phyloP scores from a whole-genome alignment of 1,284 basidiomycete species.

The Ustilago esculenta region DNA sequence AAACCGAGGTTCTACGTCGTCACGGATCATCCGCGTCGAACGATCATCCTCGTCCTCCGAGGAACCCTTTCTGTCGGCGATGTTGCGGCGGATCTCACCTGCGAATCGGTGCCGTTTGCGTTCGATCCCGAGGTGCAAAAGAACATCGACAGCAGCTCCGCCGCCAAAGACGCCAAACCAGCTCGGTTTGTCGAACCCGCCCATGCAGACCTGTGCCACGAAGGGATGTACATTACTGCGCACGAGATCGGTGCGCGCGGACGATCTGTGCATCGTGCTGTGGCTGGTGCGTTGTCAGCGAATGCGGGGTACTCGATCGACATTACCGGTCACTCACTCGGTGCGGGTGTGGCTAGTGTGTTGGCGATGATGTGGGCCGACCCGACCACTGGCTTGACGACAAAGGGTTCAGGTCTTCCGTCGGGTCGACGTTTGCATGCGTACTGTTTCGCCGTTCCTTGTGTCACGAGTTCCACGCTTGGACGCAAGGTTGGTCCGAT shows the following conservation, averaged over 20 bases:
- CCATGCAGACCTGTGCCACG: conserved; percentile 57
- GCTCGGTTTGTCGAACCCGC: conserved; percentile 8
- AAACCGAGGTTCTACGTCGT: conserved; percentile 61
- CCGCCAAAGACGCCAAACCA: background rate
- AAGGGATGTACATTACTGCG: conserved; percentile 82
- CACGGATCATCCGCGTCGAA: conserved; percentile 54
- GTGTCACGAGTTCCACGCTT: conserved; percentile 73
- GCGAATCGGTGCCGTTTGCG: conserved; percentile 51
- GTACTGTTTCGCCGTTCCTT: conserved; percentile 83
- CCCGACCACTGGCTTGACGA: conserved; percentile 49
- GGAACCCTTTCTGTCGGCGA: conserved; percentile 64
- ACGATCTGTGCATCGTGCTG: conserved; percentile 79
- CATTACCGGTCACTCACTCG: conserved; percentile 80
- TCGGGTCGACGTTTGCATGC: conserved; percentile 75
- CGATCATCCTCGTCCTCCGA: conserved; percentile 58
- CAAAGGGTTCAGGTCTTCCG: conserved; percentile 71
- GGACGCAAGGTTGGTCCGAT: conserved; percentile 73
- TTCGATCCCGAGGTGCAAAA: conserved; percentile 22
- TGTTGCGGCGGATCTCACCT: conserved; percentile 64
- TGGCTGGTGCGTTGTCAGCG: conserved; percentile 75
- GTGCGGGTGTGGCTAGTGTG: conserved; percentile 82
- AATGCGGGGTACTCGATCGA: conserved; percentile 75
- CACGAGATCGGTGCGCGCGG: conserved; percentile 79
- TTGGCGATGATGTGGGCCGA: conserved; percentile 87
- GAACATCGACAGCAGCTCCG: conserved; percentile 14